Percentiles rank a stretch among this genome's conserved stretches.
Evolutionary conservation across 2,329 filamentous ascomycete species (phyloP).

Genomic region (Penicillium sp.): DNA sequence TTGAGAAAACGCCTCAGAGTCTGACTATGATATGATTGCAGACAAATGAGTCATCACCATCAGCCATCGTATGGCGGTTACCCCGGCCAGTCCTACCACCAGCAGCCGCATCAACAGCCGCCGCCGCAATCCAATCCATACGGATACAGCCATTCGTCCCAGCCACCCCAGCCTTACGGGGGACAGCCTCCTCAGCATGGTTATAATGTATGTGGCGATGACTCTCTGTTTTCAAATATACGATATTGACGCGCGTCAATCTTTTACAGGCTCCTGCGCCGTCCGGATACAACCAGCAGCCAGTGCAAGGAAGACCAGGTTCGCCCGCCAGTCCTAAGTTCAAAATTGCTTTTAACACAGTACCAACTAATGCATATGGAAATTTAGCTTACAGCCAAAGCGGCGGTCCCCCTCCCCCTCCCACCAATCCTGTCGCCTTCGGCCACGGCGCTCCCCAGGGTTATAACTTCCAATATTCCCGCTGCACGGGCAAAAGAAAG

Average conservation of each 20-base stretch:
- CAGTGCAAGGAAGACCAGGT: slow-evolving; percentile 44
- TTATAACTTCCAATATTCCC: slow-evolving; percentile 88
- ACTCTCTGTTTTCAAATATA: not conserved
- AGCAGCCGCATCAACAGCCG: slow-evolving; percentile 44
- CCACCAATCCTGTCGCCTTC: slow-evolving; percentile 67
- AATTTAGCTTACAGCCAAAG: slow-evolving; percentile 14
- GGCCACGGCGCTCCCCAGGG: slow-evolving; percentile 75
- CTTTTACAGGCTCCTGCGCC: slow-evolving; percentile 27
- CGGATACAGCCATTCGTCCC: slow-evolving; percentile 46
- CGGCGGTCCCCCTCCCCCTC: slow-evolving; percentile 62
- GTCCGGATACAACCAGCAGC: slow-evolving; percentile 34
- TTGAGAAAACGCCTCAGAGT: not conserved
- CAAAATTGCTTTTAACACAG: not conserved
- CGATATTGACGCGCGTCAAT: slow-evolving; percentile 14
- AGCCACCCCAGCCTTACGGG: slow-evolving; percentile 33
- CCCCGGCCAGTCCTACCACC: slow-evolving; percentile 37
- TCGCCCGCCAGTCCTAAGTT: slow-evolving; percentile 12
- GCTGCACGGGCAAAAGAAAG: slow-evolving; percentile 84
- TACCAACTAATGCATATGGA: not conserved
- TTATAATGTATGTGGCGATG: slow-evolving; percentile 37
- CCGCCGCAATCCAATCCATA: slow-evolving; percentile 43
- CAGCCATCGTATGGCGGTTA: slow-evolving; percentile 39
- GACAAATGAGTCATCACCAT: slow-evolving; percentile 38
- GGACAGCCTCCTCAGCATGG: slow-evolving; percentile 32
- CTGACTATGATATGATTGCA: slow-evolving; percentile 17